Conservation (phyloP, 2,329 filamentous ascomycete species). For the Cytospora paraplurivora region DNA sequence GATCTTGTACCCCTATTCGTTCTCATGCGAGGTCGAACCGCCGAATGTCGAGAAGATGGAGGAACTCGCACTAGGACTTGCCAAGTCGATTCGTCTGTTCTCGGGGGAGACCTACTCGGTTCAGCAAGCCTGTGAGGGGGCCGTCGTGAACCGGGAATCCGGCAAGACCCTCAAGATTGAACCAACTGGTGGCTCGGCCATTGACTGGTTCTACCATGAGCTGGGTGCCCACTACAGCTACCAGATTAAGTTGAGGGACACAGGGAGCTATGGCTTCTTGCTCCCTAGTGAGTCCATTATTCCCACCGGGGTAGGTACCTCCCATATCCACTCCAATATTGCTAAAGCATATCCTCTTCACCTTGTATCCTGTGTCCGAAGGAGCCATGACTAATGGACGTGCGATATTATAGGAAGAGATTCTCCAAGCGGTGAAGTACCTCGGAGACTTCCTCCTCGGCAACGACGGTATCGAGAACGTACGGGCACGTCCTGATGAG, state of each 20-base stretch:
- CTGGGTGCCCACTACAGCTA: conserved; percentile 81
- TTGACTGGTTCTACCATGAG: conserved; percentile 96
- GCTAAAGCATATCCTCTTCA: not conserved
- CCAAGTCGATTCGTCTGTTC: conserved; percentile 83
- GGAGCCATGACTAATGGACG: not conserved
- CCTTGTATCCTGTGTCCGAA: not conserved
- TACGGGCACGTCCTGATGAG: conserved; percentile 30
- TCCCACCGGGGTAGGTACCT: conserved; percentile 64
- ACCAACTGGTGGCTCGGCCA: conserved; percentile 77
- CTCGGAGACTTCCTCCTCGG: conserved; percentile 78
- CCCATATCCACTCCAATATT: not conserved
- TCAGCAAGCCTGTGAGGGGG: conserved; percentile 83
- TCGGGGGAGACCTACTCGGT: conserved; percentile 76
- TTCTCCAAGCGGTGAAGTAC: conserved; percentile 80
- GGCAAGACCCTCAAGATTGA: conserved; percentile 56
- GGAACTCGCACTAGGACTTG: conserved; percentile 83
- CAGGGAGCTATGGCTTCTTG: conserved; percentile 91
- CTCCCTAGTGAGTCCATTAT: conserved; percentile 84
- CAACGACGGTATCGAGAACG: conserved; percentile 65
- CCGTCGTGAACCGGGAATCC: conserved; percentile 47
- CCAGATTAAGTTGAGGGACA: conserved; percentile 92
- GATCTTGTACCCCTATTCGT: conserved; percentile 89
- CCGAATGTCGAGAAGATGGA: conserved; percentile 90
- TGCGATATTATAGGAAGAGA: conserved; percentile 59
- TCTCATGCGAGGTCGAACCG: conserved; percentile 75